These are phyloP conservation scores for Fusarium sp. DNA, from an alignment of 2,329 filamentous ascomycete species.

Conservation along the genomic window DNA sequence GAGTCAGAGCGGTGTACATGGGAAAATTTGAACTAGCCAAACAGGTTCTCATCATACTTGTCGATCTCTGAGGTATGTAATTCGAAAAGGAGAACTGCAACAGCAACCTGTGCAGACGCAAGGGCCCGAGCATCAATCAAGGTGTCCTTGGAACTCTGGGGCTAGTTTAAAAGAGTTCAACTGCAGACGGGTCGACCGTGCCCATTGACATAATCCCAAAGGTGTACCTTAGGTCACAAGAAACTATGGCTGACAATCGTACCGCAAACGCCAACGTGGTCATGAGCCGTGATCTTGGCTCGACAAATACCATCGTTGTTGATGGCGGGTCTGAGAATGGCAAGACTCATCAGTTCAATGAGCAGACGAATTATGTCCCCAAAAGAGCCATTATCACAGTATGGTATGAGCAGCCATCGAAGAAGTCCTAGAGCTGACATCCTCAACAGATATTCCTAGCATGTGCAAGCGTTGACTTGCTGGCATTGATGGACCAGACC, in stretches of 20 bases:
- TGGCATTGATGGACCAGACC: constrained; percentile 68
- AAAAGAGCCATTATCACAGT: constrained; percentile 63
- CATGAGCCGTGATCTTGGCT: constrained; percentile 17
- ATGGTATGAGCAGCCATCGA: neutral
- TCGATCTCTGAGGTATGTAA: constrained; percentile 8
- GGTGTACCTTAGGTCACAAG: neutral
- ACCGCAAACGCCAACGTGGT: neutral
- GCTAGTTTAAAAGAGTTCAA: constrained; percentile 3
- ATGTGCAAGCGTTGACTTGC: constrained; percentile 64
- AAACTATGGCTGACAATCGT: neutral
- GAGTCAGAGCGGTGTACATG: constrained; percentile 10
- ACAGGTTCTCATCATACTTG: constrained; percentile 23
- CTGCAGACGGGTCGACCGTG: neutral
- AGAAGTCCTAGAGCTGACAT: fast-evolving
- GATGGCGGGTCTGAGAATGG: constrained; percentile 30
- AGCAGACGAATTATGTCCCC: constrained; percentile 67
- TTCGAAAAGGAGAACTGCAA: neutral
- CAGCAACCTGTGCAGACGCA: neutral
- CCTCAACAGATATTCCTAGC: constrained; percentile 64
- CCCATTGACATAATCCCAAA: neutral
- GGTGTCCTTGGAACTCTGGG: neutral
- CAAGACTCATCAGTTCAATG: constrained; percentile 57
- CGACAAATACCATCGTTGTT: constrained; percentile 3
- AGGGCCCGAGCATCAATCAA: neutral
- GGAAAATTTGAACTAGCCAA: constrained; percentile 3